A percentile compares a stretch with the other conserved stretches of the same genome.
These are phyloP conservation scores for Setaria italica DNA, from an alignment of 202 grass and related monocot species.

Conservation along the genomic window DNA sequence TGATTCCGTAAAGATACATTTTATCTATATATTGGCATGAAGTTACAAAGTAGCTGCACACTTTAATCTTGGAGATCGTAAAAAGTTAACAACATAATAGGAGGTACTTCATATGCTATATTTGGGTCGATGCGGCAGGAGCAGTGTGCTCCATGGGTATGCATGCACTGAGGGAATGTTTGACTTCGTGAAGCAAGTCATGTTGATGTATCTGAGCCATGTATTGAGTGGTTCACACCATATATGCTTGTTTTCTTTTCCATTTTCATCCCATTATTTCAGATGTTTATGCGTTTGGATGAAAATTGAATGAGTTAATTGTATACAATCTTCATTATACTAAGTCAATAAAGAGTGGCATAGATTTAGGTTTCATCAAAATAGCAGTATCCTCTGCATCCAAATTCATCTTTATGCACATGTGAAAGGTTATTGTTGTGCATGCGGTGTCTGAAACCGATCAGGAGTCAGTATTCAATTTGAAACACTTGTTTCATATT, in stretches of 20 bases:
- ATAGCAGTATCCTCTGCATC: not conserved
- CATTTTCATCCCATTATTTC: not conserved
- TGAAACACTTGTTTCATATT: not conserved
- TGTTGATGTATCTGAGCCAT: not conserved
- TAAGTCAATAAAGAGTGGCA: not conserved
- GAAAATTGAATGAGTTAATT: not conserved
- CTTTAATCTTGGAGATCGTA: not conserved
- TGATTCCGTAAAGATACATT: not conserved
- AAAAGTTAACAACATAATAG: not conserved
- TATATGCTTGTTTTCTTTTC: slow-evolving; percentile 3
- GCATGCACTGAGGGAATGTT: not conserved
- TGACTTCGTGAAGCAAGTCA: slow-evolving; percentile 22
- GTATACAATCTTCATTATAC: not conserved
- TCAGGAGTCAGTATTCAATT: not conserved
- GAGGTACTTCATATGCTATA: not conserved
- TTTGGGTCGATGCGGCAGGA: slow-evolving; percentile 1
- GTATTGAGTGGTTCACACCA: not conserved
- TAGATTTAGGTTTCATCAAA: not conserved
- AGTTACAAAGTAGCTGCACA: not conserved
- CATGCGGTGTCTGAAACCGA: not conserved
- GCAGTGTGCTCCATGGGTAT: slow-evolving; percentile 10
- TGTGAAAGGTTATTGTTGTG: not conserved
- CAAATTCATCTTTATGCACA: not conserved
- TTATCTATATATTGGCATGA: not conserved
- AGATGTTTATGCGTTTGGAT: not conserved